Conservation (phyloP, 139 green algal genomes). For the Chlorella sp. region DNA sequence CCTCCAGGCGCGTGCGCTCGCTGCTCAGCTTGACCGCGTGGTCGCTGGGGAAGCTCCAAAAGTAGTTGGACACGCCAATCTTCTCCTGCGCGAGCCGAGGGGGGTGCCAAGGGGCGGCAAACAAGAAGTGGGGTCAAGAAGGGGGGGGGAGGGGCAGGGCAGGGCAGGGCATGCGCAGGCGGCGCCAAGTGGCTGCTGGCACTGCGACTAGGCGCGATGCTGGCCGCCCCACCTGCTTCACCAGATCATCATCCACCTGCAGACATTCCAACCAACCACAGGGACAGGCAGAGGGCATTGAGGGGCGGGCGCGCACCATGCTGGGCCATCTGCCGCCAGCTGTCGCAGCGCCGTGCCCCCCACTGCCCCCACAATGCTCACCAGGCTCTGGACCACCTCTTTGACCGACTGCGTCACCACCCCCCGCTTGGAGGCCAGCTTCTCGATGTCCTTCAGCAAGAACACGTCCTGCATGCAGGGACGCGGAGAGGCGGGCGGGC, state of each 20-base stretch:
- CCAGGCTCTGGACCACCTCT: conserved; percentile 64
- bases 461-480: conserved; percentile 58
- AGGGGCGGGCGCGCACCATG: too few relatives aligned
- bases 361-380: not conserved
- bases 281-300: too few relatives aligned
- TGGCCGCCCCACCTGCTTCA: not conserved
- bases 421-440: conserved; percentile 66
- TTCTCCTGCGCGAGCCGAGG: too few relatives aligned
- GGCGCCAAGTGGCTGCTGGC: not conserved
- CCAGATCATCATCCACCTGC: not conserved
- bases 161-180: not conserved
- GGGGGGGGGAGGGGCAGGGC: not conserved
- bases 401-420: conserved; percentile 79
- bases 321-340: not conserved
- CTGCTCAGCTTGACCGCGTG: conserved; percentile 60
- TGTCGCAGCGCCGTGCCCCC: not conserved
- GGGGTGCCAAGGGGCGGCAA: conserved; percentile 78
- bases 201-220: not conserved
- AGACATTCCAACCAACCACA: not conserved
- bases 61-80: conserved; percentile 82
- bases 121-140: conserved; percentile 47
- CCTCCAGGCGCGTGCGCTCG: conserved; percentile 19
- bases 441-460: conserved; percentile 78
- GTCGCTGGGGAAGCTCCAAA: conserved; percentile 79
- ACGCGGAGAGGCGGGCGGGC: not conserved